phyloP scores from a whole-genome alignment of 495 filamentous ascomycete species.

The Talaromyces nanjingensis region DNA sequence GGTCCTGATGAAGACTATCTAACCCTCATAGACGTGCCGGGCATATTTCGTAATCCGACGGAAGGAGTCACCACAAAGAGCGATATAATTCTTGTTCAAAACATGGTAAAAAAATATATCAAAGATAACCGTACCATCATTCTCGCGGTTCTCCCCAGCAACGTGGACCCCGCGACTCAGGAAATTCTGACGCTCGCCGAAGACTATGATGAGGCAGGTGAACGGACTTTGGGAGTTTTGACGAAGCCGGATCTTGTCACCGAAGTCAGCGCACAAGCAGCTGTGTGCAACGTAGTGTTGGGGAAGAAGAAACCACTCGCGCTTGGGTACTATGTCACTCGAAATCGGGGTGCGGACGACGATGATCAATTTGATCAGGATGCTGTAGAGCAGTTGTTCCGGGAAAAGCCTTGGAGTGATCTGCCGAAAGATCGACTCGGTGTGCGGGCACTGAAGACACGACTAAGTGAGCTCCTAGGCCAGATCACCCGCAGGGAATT shows the following conservation, averaged over 20 bases:
- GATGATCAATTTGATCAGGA: slow-evolving; percentile 14
- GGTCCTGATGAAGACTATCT: slow-evolving; percentile 56
- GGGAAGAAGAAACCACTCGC: slow-evolving; percentile 10
- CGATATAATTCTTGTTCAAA: slow-evolving; percentile 40
- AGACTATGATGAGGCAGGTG: slow-evolving; percentile 31
- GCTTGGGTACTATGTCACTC: slow-evolving; percentile 9
- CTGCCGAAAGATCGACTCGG: slow-evolving; percentile 43
- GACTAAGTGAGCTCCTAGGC: slow-evolving; percentile 35
- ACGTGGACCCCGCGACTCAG: slow-evolving; percentile 44
- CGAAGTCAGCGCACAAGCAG: slow-evolving; percentile 7
- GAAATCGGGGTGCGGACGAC: slow-evolving; percentile 10
- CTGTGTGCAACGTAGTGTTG: slow-evolving; percentile 7
- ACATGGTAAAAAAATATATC: slow-evolving; percentile 55
- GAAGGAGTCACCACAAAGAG: slow-evolving; percentile 25
- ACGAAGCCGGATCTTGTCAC: slow-evolving; percentile 43
- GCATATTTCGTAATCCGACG: slow-evolving; percentile 40
- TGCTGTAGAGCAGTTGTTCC: slow-evolving; percentile 18
- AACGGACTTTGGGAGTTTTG: slow-evolving; percentile 47
- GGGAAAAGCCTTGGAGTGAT: slow-evolving; percentile 33
- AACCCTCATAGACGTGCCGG: slow-evolving; percentile 61
- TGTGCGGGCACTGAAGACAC: slow-evolving; percentile 31
- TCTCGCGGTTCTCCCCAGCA: slow-evolving; percentile 53
- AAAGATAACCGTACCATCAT: slow-evolving; percentile 50
- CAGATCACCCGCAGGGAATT: slow-evolving; percentile 44
- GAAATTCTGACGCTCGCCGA: slow-evolving; percentile 35